phyloP scores from a whole-genome alignment of 73 alveolate species.

The Tetrahymena borealis region DNA sequence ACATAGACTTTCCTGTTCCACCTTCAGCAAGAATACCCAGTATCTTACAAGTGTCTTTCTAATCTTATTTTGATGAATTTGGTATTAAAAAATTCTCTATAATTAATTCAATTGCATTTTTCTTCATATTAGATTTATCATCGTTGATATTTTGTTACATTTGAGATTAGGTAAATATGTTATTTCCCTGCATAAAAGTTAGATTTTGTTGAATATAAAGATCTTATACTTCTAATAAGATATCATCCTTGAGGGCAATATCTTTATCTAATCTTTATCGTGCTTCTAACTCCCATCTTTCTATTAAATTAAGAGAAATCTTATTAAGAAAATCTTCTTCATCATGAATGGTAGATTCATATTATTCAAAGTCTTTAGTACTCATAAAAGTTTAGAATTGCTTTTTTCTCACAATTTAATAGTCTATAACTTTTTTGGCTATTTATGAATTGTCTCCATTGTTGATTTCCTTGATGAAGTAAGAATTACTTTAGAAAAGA shows the following conservation, averaged over 20 bases:
- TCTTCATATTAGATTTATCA: neutral
- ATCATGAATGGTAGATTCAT: neutral
- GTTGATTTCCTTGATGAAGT: neutral
- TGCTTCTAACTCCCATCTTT: neutral
- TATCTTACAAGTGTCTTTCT: neutral
- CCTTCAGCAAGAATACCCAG: neutral
- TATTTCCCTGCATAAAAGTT: neutral
- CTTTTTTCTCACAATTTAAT: neutral
- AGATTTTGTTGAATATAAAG: neutral
- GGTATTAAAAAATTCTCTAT: neutral
- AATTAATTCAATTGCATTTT: neutral
- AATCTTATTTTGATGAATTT: neutral
- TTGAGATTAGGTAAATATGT: neutral
- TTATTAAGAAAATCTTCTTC: neutral
- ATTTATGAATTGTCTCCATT: neutral
- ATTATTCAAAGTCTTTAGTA: neutral
- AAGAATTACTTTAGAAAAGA: neutral
- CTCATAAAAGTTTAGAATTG: neutral
- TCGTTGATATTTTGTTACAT: neutral
- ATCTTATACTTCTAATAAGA: neutral
- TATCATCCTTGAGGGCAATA: neutral
- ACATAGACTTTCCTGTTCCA: neutral
- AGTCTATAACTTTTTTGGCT: neutral
- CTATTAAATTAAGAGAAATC: neutral
- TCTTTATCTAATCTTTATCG: neutral